These are phyloP conservation scores for Penicillium mononematosum DNA, from an alignment of 495 filamentous ascomycete species.

Conservation along the genomic window DNA sequence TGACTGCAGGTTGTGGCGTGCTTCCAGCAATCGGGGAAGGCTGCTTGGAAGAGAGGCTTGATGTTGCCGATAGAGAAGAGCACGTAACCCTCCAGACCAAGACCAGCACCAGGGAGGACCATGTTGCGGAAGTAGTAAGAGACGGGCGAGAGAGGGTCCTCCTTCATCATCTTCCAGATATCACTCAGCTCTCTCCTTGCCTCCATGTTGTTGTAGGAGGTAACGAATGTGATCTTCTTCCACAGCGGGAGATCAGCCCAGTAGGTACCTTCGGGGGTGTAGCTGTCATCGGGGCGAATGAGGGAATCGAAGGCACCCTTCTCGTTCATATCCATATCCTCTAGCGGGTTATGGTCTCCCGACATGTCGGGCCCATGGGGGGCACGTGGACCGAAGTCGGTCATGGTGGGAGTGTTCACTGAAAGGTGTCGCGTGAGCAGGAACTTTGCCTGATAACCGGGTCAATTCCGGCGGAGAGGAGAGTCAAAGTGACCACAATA, in stretches of 20 bases:
- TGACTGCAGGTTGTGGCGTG: slow-evolving; percentile 59
- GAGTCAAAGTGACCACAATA: slow-evolving; percentile 6
- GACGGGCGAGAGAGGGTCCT: slow-evolving; percentile 74
- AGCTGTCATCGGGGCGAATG: slow-evolving; percentile 79
- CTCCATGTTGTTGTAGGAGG: slow-evolving; percentile 63
- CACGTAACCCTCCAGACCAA: slow-evolving; percentile 87
- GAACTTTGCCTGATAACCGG: not conserved
- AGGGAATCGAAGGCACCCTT: slow-evolving; percentile 69
- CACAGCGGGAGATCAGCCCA: slow-evolving; percentile 78
- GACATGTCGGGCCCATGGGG: slow-evolving; percentile 57
- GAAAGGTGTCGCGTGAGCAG: slow-evolving; percentile 13
- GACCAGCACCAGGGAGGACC: slow-evolving; percentile 83
- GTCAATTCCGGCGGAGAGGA: slow-evolving; percentile 1
- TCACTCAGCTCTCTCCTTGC: slow-evolving; percentile 57
- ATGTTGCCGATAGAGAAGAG: slow-evolving; percentile 93
- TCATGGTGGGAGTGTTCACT: slow-evolving; percentile 25
- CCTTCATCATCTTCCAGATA: slow-evolving; percentile 76
- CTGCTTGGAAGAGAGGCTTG: slow-evolving; percentile 66
- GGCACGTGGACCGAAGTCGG: slow-evolving; percentile 55
- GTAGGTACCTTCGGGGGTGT: slow-evolving; percentile 75
- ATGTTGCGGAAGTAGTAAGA: slow-evolving; percentile 84
- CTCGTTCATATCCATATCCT: slow-evolving; percentile 61
- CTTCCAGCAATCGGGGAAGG: slow-evolving; percentile 75
- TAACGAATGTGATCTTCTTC: slow-evolving; percentile 70
- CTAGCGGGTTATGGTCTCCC: slow-evolving; percentile 49